Conservation (phyloP, 2,329 filamentous ascomycete species). For the Penicillium sp. region DNA sequence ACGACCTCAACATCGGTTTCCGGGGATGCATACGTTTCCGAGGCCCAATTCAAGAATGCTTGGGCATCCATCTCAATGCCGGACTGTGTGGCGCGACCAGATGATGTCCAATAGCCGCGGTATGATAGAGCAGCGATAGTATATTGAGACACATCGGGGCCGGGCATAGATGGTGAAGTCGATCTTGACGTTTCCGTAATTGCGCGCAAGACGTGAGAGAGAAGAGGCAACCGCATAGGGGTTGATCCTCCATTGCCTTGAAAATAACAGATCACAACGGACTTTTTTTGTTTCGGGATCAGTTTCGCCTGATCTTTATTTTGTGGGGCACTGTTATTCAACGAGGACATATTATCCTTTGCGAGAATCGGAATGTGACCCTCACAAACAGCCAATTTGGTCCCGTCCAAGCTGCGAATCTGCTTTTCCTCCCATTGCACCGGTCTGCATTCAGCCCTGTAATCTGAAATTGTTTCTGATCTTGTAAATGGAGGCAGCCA, state of each 20-base stretch:
- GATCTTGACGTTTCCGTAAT: conserved; percentile 8
- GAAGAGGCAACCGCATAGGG: conserved; percentile 31
- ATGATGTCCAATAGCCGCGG: conserved; percentile 69
- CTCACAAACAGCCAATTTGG: conserved; percentile 54
- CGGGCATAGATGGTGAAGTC: neutral
- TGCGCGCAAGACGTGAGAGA: conserved; percentile 40
- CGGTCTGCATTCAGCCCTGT: conserved; percentile 50
- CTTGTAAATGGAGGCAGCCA: conserved; percentile 63
- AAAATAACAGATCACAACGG: conserved; percentile 27
- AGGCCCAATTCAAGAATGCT: conserved; percentile 57
- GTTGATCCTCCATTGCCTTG: conserved; percentile 30
- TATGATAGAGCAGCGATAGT: conserved; percentile 48
- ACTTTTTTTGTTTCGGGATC: conserved; percentile 1
- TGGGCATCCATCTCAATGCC: conserved; percentile 62
- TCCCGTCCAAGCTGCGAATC: conserved; percentile 25
- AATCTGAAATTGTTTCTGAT: conserved; percentile 58
- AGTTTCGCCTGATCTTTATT: neutral
- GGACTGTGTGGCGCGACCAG: conserved; percentile 59
- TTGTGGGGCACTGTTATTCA: conserved; percentile 26
- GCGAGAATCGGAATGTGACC: conserved; percentile 48
- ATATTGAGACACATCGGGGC: conserved; percentile 16
- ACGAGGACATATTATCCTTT: conserved; percentile 10
- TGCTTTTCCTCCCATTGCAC: conserved; percentile 59
- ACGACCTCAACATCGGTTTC: conserved; percentile 38
- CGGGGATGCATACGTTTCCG: conserved; percentile 30